Percentiles rank a stretch among this genome's conserved stretches.
Conservation (phyloP, 2,329 filamentous ascomycete genomes). For the Colletotrichum sp. region DNA sequence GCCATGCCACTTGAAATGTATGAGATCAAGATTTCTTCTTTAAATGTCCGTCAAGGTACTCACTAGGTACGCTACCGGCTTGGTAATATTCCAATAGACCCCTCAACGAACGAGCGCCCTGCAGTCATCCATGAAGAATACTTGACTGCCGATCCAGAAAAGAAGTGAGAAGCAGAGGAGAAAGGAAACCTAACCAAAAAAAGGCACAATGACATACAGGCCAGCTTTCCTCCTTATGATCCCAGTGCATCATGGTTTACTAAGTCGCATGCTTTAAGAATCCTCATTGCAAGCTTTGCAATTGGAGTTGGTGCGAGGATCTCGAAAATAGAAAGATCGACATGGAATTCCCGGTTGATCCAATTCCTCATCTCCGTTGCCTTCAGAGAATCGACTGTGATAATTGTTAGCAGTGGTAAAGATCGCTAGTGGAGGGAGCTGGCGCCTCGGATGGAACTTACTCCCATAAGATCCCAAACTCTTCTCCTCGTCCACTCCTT, state of each 20-base stretch:
- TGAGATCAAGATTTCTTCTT: too few relatives aligned
- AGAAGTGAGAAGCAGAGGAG: too few relatives aligned
- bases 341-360: conserved; percentile 24
- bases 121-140: too few relatives aligned
- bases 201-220: neutral
- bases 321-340: conserved; percentile 27
- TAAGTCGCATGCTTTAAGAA: neutral
- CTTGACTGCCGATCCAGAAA: too few relatives aligned
- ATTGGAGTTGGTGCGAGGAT: conserved; percentile 7
- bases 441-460: neutral
- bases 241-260: neutral
- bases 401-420: neutral
- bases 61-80: too few relatives aligned
- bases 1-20: too few relatives aligned
- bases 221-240: neutral
- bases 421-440: neutral
- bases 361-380: conserved; percentile 28
- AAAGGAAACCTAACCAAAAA: neutral
- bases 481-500: conserved; percentile 23
- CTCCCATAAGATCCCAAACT: conserved; percentile 22
- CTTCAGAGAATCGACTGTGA: conserved; percentile 26
- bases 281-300: neutral
- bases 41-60: too few relatives aligned
- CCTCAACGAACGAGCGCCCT: too few relatives aligned
- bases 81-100: too few relatives aligned